These are phyloP conservation scores for Meripilus lineatus DNA, from an alignment of 1,284 basidiomycete genomes.

Conservation along the genomic window DNA sequence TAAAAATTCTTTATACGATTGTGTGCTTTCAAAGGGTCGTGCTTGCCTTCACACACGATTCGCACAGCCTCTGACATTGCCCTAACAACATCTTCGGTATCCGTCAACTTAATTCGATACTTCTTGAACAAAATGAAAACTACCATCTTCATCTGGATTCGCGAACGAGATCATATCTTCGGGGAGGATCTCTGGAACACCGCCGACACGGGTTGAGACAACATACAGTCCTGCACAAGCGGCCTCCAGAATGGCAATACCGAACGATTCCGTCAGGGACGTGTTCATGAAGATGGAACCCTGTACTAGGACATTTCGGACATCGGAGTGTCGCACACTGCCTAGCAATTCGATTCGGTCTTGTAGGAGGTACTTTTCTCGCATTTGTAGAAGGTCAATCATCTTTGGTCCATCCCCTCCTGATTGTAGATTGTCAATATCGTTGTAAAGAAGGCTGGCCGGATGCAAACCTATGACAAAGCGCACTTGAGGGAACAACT, in stretches of 20 bases:
- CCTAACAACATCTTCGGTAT: constrained; percentile 69
- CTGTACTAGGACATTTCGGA: constrained; percentile 73
- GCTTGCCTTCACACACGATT: constrained; percentile 62
- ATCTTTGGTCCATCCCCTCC: constrained; percentile 95
- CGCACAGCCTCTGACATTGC: constrained; percentile 80
- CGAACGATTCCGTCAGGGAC: constrained; percentile 94
- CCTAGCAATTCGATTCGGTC: constrained; percentile 91
- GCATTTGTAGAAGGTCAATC: constrained; percentile 93
- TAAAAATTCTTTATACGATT: constrained; percentile 80
- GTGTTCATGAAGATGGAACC: constrained; percentile 96
- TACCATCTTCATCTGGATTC: constrained; percentile 79
- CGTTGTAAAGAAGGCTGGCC: background rate
- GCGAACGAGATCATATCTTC: constrained; percentile 94
- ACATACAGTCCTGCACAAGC: constrained; percentile 94
- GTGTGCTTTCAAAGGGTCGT: constrained; percentile 80
- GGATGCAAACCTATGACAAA: constrained; percentile 79
- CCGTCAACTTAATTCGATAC: background rate
- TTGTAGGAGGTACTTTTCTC: constrained; percentile 86
- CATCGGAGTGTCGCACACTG: constrained; percentile 75
- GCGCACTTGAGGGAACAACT: constrained; percentile 75
- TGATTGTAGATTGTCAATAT: constrained; percentile 27
- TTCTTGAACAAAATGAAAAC: constrained; percentile 13
- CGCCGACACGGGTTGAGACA: constrained; percentile 92
- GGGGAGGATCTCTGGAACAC: constrained; percentile 94
- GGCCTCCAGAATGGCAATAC: constrained; percentile 94